Conservation (phyloP, 306 rosid genomes). For the Hippophae gyantsensis region DNA sequence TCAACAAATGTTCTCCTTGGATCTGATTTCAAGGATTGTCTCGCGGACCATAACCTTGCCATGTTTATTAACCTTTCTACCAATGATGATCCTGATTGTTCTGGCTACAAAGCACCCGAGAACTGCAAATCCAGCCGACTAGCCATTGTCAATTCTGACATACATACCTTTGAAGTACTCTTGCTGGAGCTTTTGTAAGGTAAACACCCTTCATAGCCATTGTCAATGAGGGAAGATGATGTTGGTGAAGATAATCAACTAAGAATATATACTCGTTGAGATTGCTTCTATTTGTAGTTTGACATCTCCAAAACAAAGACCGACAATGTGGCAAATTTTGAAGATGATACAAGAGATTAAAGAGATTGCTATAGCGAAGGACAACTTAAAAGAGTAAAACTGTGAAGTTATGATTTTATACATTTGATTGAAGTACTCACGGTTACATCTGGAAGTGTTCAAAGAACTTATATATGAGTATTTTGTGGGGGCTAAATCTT, state of each 20-base stretch:
- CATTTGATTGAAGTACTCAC: too few relatives aligned
- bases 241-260: slow-evolving; percentile 50
- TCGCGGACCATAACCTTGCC: slow-evolving; percentile 63
- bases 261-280: slow-evolving; percentile 82
- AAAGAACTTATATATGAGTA: too few relatives aligned
- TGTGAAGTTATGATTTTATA: neutral
- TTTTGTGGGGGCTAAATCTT: too few relatives aligned
- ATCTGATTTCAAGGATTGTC: slow-evolving; percentile 74
- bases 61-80: slow-evolving; percentile 39
- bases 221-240: slow-evolving; percentile 66
- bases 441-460: too few relatives aligned
- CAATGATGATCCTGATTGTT: slow-evolving; percentile 47
- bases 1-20: slow-evolving; percentile 86
- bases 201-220: slow-evolving; percentile 69
- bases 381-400: slow-evolving; percentile 1
- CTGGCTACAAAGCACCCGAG: slow-evolving; percentile 67
- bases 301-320: slow-evolving; percentile 89
- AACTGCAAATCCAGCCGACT: slow-evolving; percentile 41
- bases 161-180: slow-evolving; percentile 65
- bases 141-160: slow-evolving; percentile 60
- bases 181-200: slow-evolving; percentile 83
- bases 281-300: slow-evolving; percentile 75
- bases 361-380: slow-evolving; percentile 45
- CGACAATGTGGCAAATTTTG: slow-evolving; percentile 84
- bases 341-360: slow-evolving; percentile 85